Conservation (phyloP, 192 early-diverging fungal genomes). For the Gryganskiella cystojenkinii region DNA sequence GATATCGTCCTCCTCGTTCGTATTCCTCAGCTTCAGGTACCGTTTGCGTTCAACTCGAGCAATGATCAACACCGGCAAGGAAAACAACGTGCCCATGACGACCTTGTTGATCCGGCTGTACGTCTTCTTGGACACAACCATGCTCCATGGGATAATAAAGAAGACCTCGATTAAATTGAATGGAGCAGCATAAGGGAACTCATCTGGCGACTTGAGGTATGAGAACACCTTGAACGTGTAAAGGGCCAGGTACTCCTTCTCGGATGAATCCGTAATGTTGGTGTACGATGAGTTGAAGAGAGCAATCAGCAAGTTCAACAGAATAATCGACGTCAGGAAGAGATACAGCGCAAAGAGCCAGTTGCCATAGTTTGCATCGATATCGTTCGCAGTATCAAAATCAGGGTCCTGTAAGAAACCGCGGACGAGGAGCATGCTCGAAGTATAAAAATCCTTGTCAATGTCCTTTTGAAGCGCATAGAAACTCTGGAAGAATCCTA, state of each 20-base stretch:
- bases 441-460: constrained; percentile 7
- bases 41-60: constrained; percentile 26
- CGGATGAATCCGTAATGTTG: constrained; percentile 49
- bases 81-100: constrained; percentile 34
- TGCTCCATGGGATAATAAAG: constrained; percentile 42
- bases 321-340: constrained; percentile 51
- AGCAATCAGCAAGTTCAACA: constrained; percentile 53
- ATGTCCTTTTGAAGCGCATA: constrained; percentile 27
- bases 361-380: constrained; percentile 25
- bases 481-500: constrained; percentile 52
- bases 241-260: constrained; percentile 50
- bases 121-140: constrained; percentile 18
- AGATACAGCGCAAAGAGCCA: constrained; percentile 49
- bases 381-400: constrained; percentile 20
- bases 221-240: constrained; percentile 56
- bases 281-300: constrained; percentile 59
- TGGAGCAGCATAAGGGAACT: constrained; percentile 53
- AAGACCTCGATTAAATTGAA: constrained; percentile 55
- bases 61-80: constrained; percentile 26
- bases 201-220: constrained; percentile 49
- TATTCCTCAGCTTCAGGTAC: constrained; percentile 24
- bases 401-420: constrained; percentile 55
- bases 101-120: constrained; percentile 20
- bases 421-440: constrained; percentile 35
- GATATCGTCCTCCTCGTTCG: constrained; percentile 28